Evolutionary conservation across 257 asterid species (phyloP), one percentile per base, ranked within the genome.

Genomic region (Solanum clarkiae): DNA sequence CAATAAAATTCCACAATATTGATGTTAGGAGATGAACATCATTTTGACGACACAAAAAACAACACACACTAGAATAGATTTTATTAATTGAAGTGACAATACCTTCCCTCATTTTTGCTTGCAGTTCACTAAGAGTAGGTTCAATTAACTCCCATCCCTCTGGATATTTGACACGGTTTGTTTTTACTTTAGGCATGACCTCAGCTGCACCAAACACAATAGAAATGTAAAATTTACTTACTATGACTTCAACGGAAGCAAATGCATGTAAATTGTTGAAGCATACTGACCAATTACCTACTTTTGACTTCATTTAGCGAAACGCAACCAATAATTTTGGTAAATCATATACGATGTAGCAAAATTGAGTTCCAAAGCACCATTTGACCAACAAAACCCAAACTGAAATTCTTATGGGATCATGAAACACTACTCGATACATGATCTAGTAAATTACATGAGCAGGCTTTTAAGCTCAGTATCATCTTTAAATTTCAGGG

Each of bases 101-200:
- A 94, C 98, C 97, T 93, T 95, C 99, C 88, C 99, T 93, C 99
- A 95, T 95, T 88, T 93, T 94, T 18, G 95, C 97, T 89, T 94
- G 98, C 10, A 95, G 90, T 74, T 95, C 99, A 84, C 70, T 90
- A 26, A 95, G 94, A 24, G 97, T 95, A 40, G 99, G 99, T 85
- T 95, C 99, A 85, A 95, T 94, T 89, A 95, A 86, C 86, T 95
- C 97, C 99, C 99, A 95, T 17, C 99, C 99, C 84, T 92, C 95
- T 10, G 98, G 99, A 84, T 91, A 92, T 81, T 90, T 92, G 74
- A 93, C 94, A 66, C 97, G 90, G 91, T 90, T 95, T 12, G 99
- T 95, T 92, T 92, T 92, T 91, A 95, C 98, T 92, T 95, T 95
- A 8, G 99, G 99, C 99, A 95, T 95, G 89, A 86, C 87, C 88